Evolutionary conservation across 805 yeast species (phyloP).

Genomic region (Candida sakaeoensis): DNA sequence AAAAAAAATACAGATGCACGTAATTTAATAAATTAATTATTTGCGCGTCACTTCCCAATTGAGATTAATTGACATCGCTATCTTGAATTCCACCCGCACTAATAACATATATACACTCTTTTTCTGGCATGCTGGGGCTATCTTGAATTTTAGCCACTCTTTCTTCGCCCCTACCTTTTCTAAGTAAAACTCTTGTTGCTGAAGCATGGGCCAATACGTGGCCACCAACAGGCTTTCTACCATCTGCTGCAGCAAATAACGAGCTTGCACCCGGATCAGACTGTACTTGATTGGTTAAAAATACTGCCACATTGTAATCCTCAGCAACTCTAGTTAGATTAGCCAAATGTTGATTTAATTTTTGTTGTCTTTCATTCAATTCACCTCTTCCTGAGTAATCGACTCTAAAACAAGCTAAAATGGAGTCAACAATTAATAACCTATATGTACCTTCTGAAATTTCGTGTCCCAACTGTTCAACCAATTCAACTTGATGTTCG

Average conservation of each 20-base stretch:
- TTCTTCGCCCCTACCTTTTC: constrained; percentile 17
- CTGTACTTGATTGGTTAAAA: constrained; percentile 17
- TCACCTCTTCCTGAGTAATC: constrained; percentile 16
- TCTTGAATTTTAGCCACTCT: constrained; percentile 15
- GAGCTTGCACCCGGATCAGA: constrained; percentile 17
- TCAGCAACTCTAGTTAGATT: constrained; percentile 13
- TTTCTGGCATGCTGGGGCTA: constrained; percentile 16
- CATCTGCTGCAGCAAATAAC: constrained; percentile 16
- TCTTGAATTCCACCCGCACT: constrained; percentile 16
- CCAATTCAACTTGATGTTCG: constrained; percentile 16
- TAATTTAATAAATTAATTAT: neutral
- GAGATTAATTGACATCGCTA: constrained; percentile 16
- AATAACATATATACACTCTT: constrained; percentile 15
- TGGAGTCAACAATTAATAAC: constrained; percentile 14
- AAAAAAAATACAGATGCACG: neutral
- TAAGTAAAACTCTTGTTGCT: constrained; percentile 14
- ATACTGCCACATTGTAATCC: constrained; percentile 16
- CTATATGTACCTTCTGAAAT: constrained; percentile 14
- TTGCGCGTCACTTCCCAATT: constrained; percentile 27
- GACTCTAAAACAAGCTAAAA: constrained; percentile 16
- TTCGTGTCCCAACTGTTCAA: constrained; percentile 14
- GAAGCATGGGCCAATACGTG: constrained; percentile 17
- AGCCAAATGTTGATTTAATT: constrained; percentile 15
- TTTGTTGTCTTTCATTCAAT: constrained; percentile 16
- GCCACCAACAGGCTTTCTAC: constrained; percentile 16